Conservation (phyloP, 805 yeast genomes). For the Starmerella asiatica region DNA sequence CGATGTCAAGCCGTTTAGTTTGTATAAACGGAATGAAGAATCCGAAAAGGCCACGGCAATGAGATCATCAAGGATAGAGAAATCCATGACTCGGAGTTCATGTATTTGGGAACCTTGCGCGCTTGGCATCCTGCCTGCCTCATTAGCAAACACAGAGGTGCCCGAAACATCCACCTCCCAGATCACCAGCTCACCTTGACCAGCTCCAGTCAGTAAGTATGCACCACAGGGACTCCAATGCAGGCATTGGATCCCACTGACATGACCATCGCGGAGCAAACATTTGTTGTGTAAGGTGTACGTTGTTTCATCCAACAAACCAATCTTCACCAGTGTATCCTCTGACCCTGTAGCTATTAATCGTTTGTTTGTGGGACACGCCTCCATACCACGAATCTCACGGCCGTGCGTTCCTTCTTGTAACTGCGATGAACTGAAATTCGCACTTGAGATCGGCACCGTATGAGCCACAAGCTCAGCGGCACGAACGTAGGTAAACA, state of each 20-base stretch:
- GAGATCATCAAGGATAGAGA: conserved; percentile 36
- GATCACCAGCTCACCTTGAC: conserved; percentile 73
- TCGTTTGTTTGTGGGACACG: conserved; percentile 29
- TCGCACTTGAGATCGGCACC: conserved; percentile 23
- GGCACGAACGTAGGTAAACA: conserved; percentile 27
- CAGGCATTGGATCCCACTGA: conserved; percentile 74
- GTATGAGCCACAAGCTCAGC: conserved; percentile 34
- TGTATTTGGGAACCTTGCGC: conserved; percentile 41
- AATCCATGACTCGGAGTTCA: conserved; percentile 84
- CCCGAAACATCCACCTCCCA: conserved; percentile 44
- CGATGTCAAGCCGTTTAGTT: conserved; percentile 28
- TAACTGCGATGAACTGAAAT: conserved; percentile 24
- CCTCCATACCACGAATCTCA: conserved; percentile 65
- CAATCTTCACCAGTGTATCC: conserved; percentile 68
- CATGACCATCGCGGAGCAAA: conserved; percentile 52
- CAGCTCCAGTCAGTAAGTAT: conserved; percentile 38
- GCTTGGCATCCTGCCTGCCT: conserved; percentile 44
- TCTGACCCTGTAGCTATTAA: conserved; percentile 71
- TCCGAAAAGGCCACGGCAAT: conserved; percentile 72
- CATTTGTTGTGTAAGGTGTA: conserved; percentile 13
- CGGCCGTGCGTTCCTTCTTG: conserved; percentile 76
- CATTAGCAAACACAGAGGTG: conserved; percentile 35
- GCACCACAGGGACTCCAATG: conserved; percentile 33
- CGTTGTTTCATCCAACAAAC: conserved; percentile 39
- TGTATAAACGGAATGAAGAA: conserved; percentile 59